Percentiles rank a stretch among this genome's conserved stretches.
These are phyloP conservation scores for Podospora pseudocomata DNA, from an alignment of 495 filamentous ascomycete species.

Conservation along the genomic window DNA sequence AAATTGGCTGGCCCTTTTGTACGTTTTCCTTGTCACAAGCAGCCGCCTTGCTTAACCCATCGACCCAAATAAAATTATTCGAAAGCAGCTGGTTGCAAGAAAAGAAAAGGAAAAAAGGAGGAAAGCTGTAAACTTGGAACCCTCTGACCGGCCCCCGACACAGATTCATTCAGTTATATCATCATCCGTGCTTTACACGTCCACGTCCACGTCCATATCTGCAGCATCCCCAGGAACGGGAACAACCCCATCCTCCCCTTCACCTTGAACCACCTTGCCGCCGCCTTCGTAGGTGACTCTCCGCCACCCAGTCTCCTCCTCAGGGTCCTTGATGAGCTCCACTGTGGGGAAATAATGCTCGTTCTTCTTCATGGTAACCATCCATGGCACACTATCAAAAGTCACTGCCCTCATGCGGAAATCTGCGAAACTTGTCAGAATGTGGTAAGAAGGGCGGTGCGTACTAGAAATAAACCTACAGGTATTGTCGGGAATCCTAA, in stretches of 20 bases:
- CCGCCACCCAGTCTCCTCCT: constrained; percentile 62
- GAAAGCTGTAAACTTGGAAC: not conserved
- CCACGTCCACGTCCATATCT: constrained; percentile 32
- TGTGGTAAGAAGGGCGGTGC: not conserved
- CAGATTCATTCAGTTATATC: not conserved
- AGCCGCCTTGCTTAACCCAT: not conserved
- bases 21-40: not conserved
- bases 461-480: constrained; percentile 48
- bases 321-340: constrained; percentile 74
- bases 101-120: not conserved
- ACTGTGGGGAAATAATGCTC: constrained; percentile 97
- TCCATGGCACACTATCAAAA: constrained; percentile 96
- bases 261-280: constrained; percentile 46
- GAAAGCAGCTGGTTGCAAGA: not conserved
- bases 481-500: constrained; percentile 89
- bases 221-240: constrained; percentile 27
- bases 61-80: not conserved
- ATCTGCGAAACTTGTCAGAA: constrained; percentile 46
- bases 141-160: not conserved
- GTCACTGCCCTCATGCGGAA: constrained; percentile 92
- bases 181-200: constrained; percentile 5
- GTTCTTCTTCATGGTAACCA: constrained; percentile 99
- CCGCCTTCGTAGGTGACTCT: constrained; percentile 66
- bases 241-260: constrained; percentile 42
- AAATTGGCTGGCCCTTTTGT: not conserved